Evolutionary conservation across 768 basidiomycete species (phyloP).

Genomic region (Strobilomyces confusus): DNA sequence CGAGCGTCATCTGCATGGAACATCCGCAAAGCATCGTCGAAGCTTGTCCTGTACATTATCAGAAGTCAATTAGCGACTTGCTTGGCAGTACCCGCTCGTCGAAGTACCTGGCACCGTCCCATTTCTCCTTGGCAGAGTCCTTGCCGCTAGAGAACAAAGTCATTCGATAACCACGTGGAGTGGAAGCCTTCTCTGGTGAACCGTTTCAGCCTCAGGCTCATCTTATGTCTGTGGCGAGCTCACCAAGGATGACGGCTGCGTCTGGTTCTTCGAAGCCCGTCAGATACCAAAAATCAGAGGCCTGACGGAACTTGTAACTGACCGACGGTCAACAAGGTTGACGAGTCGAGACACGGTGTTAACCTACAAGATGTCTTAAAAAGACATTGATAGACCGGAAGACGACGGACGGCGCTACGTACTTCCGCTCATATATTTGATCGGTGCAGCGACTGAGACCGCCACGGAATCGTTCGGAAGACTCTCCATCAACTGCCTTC

Average conservation of each 20-base stretch:
- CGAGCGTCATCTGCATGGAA: slow-evolving; percentile 79
- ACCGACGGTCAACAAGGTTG: slow-evolving; percentile 7
- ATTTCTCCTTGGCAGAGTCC: slow-evolving; percentile 74
- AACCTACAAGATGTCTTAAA: slow-evolving; percentile 72
- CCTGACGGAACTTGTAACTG: slow-evolving; percentile 95
- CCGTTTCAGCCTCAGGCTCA: slow-evolving; percentile 1
- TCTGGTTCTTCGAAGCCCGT: slow-evolving; percentile 96
- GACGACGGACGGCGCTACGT: slow-evolving; percentile 31
- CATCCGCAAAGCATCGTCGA: slow-evolving; percentile 55
- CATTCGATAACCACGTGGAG: slow-evolving; percentile 79
- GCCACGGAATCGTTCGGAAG: slow-evolving; percentile 74
- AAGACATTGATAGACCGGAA: slow-evolving; percentile 12
- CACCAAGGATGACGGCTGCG: slow-evolving; percentile 81
- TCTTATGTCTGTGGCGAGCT: slow-evolving; percentile 11
- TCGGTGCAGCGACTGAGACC: slow-evolving; percentile 69
- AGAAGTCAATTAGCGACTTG: background rate
- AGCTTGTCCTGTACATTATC: slow-evolving; percentile 51
- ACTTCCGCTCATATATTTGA: slow-evolving; percentile 87
- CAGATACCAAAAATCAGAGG: slow-evolving; percentile 91
- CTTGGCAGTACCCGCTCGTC: background rate
- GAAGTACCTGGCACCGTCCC: slow-evolving; percentile 79
- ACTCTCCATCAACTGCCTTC: slow-evolving; percentile 64
- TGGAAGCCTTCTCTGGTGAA: slow-evolving; percentile 61
- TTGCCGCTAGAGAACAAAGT: slow-evolving; percentile 77
- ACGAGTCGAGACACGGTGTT: background rate